Base-by-base conservation (phyloP, 2,329 filamentous ascomycete species). In the Tolypocladium amazonense region DNA sequence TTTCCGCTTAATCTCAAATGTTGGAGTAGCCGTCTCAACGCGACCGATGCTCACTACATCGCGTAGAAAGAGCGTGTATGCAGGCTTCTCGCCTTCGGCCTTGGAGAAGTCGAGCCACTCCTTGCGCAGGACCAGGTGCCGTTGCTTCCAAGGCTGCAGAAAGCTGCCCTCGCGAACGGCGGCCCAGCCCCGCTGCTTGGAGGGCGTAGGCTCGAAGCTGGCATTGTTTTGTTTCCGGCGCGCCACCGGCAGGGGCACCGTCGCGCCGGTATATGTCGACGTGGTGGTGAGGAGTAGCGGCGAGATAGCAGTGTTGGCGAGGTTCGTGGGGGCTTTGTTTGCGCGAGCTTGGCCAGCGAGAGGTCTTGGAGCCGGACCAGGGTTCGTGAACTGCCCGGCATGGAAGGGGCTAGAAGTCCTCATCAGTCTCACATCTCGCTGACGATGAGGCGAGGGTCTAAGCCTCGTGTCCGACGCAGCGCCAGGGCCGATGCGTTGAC, bases 31-130 rank as follows among this genome's bases (percentile, higher is more conserved):
- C 61, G 90, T 88, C 74, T 99, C 94, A 45, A 95, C 93, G 65
- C 94, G 87, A 63, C 91, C 89, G 59, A 99, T 91, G 64, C 90
- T 90, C 63, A 92, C 87, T 38, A 99, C 90, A 68, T 96, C 92
- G 65, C 89, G 89, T 56, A 99, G 81, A 61, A 86, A 85, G 65
- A 97, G 88, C 27, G 90, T 89, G 71, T 92, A 88, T n/a, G 90
- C 86, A 56, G 94, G 82, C 74, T 96, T 96, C 66, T 90, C 88
- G 60, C 88, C 89, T 71, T 95, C 90, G 62, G 85, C 88, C 78
- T 97, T 99, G 78, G 96, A 85, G 69, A 99, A 97, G 70, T 97
- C 94, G 50, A 99, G 84, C 62, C 91, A 88, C 70, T 92, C 92
- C 73, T 97, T 95, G 70, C 93, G 88, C 65, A 99, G 79, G 62